Percentiles rank a stretch among this genome's conserved stretches.
Evolutionary conservation across 306 rosid species (phyloP).

Genomic region (Ochetophila trinervis): DNA sequence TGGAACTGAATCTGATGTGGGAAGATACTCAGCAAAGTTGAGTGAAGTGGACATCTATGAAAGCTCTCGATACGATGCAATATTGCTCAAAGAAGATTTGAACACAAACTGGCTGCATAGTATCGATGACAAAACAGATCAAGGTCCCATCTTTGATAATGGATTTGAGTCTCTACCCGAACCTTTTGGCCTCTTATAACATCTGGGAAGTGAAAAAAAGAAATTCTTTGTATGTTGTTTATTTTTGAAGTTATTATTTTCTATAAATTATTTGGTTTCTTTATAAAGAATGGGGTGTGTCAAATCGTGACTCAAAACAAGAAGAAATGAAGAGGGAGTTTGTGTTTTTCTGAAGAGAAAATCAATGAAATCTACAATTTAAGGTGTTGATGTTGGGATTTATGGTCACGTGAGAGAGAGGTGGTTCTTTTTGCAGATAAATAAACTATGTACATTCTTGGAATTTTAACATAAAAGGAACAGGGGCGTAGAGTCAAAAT

Average conservation of each 20-base stretch:
- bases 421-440: no score
- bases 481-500: no score
- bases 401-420: no score
- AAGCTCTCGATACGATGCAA: conserved; percentile 89
- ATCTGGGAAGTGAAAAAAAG: conserved; percentile 30
- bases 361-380: conserved; percentile 21
- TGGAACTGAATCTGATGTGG: conserved; percentile 49
- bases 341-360: conserved; percentile 31
- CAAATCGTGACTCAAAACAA: conserved; percentile 34
- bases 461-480: no score
- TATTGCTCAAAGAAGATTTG: conserved; percentile 87
- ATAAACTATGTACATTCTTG: no score
- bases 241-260: conserved; percentile 15
- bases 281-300: conserved; percentile 40
- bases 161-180: conserved; percentile 92
- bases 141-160: conserved; percentile 70
- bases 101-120: conserved; percentile 85
- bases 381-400: no score
- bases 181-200: conserved; percentile 83
- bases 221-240: conserved; percentile 26
- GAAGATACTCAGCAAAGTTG: conserved; percentile 52
- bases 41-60: conserved; percentile 76
- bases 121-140: conserved; percentile 68
- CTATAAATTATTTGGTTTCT: conserved; percentile 31
- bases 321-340: conserved; percentile 42